Conservation (phyloP, 2,329 filamentous ascomycete species). For the Ceratocystis cubensis region DNA sequence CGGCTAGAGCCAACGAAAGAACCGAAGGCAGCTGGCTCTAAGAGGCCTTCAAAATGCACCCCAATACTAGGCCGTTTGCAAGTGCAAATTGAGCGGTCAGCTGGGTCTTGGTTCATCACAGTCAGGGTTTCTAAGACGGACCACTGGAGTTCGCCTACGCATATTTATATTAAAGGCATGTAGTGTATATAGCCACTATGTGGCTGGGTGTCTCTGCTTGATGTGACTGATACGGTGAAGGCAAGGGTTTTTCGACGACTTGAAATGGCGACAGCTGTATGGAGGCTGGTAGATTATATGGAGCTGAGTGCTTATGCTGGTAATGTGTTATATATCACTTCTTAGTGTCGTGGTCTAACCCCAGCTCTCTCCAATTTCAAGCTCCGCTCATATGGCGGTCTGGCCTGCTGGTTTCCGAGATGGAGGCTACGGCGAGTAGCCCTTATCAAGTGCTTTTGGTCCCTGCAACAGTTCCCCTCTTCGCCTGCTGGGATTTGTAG, state of each 20-base stretch:
- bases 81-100: background rate
- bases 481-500: too few species aligned
- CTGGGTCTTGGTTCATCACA: background rate
- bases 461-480: background rate
- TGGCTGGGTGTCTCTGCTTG: conserved; percentile 2
- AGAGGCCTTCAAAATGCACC: background rate
- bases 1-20: background rate
- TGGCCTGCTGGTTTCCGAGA: background rate
- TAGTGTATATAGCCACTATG: background rate
- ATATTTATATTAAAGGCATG: background rate
- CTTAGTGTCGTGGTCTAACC: background rate
- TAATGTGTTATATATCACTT: background rate
- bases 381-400: background rate
- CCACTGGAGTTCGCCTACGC: background rate
- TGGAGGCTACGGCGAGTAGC: background rate
- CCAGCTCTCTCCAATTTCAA: background rate
- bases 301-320: background rate
- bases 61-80: background rate
- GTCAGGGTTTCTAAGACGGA: background rate
- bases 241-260: background rate
- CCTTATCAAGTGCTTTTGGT: background rate
- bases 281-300: background rate
- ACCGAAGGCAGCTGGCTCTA: background rate
- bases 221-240: background rate
- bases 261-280: background rate